A percentile compares a stretch with the other conserved stretches of the same genome.
phyloP scores from a whole-genome alignment of 768 basidiomycete species.

The Candolleomyces aberdarensis region DNA sequence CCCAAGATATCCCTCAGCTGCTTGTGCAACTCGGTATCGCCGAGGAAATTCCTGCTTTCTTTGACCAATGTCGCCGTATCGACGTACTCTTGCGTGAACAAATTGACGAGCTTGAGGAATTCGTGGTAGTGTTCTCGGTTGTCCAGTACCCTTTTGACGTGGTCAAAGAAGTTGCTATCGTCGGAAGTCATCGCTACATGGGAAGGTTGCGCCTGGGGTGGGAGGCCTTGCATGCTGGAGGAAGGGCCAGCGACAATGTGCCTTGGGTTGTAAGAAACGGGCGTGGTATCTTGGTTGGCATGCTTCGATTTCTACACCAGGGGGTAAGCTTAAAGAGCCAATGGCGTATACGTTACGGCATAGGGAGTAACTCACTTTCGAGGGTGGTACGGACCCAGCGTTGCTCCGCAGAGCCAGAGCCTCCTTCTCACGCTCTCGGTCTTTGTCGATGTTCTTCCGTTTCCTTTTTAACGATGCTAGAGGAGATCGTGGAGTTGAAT shows the following conservation, averaged over 20 bases:
- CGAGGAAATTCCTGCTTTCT: slow-evolving; percentile 72
- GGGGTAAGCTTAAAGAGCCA: not conserved
- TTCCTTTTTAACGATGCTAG: slow-evolving; percentile 64
- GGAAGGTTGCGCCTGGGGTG: slow-evolving; percentile 19
- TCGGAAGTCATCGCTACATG: slow-evolving; percentile 30
- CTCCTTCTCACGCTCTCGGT: slow-evolving; percentile 39
- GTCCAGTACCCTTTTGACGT: slow-evolving; percentile 72
- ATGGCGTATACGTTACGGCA: slow-evolving; percentile 14
- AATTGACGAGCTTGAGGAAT: slow-evolving; percentile 91
- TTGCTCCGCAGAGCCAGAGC: slow-evolving; percentile 15
- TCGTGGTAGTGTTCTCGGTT: slow-evolving; percentile 84
- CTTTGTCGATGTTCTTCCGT: slow-evolving; percentile 54
- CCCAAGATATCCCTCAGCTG: slow-evolving; percentile 86
- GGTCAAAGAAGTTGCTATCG: slow-evolving; percentile 86
- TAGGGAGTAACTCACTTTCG: slow-evolving; percentile 34
- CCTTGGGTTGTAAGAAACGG: slow-evolving; percentile 34
- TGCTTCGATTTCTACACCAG: slow-evolving; percentile 36
- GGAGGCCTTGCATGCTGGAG: not conserved
- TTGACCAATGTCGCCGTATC: slow-evolving; percentile 81
- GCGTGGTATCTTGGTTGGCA: slow-evolving; percentile 34
- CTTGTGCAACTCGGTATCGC: slow-evolving; percentile 73
- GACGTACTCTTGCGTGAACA: slow-evolving; percentile 93
- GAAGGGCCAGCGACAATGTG: slow-evolving; percentile 18
- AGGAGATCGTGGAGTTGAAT: not conserved
- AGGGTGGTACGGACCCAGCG: slow-evolving; percentile 27